Base-by-base conservation (phyloP, 352 stramenopile genomes). In the Globisporangium paddicum region DNA sequence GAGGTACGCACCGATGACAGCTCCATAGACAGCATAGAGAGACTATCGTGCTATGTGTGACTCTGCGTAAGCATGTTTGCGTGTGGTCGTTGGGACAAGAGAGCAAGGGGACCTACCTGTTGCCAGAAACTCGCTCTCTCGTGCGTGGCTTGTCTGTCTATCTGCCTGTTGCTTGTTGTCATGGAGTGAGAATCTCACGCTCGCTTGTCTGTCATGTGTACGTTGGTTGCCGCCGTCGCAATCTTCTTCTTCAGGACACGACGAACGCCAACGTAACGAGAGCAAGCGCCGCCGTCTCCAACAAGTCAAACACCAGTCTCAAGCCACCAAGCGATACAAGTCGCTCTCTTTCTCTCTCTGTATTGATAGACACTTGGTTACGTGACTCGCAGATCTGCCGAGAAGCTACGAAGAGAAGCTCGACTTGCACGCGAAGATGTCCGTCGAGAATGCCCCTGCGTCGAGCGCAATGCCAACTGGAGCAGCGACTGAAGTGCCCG, bases 61-160 rank as follows among this genome's bases (percentile, higher is more conserved):
- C n/a, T n/a, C n/a, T 34, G 9, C 32, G 16, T 44, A 32, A 49
- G 18, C 14, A 34, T 23, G 34, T 38, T 23, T 45, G 30, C 18
- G 32, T 41, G 19, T 7, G 19, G 21, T 46, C 35, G 50, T 23
- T 58, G 52, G 21, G 44, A 53, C 55, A 46, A 53, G 35, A n/a
- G 55, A 46, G 34, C 10, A 46, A 35, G 19, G 37, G 18, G 37
- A 30, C 45, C 37, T 44, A 35, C 14, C 16, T 38, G n/a, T 25
- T 51, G 44, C 26, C 26, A 28, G 58, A 41, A 64, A 64, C 58
- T 59, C 58, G 58, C 58, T 64, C 58, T 64, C 50, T 64, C 9
- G 47, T 56, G 14, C 30, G 25, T 50, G 35, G 14, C 45, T 51
- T 55, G 55, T 62, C 46, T 62, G 55, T 55, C 4, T 53, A 30